Percentiles rank a stretch among this genome's conserved stretches.
These are phyloP conservation scores for Ophiostoma montium DNA, from an alignment of 2,329 filamentous ascomycete genomes.

Conservation along the genomic window DNA sequence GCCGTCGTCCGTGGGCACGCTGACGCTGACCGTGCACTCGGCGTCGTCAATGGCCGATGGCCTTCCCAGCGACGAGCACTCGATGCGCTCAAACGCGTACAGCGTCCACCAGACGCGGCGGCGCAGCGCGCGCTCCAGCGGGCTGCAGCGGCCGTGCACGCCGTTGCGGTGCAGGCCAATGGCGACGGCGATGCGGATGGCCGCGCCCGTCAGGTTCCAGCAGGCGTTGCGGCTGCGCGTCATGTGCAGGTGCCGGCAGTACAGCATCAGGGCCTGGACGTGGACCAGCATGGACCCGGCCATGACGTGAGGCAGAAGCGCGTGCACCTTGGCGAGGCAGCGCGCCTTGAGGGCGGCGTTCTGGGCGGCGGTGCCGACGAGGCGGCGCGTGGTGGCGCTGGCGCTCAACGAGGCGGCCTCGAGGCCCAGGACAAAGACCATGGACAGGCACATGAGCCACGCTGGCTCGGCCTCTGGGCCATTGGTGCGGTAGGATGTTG, in stretches of 20 bases:
- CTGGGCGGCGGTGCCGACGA: slow-evolving; percentile 4
- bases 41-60: slow-evolving; percentile 19
- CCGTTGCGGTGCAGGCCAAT: slow-evolving; percentile 13
- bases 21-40: slow-evolving; percentile 18
- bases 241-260: slow-evolving; percentile 13
- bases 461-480: slow-evolving; percentile 10
- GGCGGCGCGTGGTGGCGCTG: background rate
- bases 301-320: slow-evolving; percentile 10
- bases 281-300: slow-evolving; percentile 11
- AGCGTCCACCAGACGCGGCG: slow-evolving; percentile 21
- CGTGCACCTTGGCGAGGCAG: slow-evolving; percentile 9
- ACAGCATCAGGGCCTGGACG: slow-evolving; percentile 14
- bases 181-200: slow-evolving; percentile 12
- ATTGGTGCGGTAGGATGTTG: no score
- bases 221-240: slow-evolving; percentile 12
- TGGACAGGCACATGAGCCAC: slow-evolving; percentile 13
- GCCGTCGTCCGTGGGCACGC: slow-evolving; percentile 15
- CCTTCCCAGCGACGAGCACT: slow-evolving; percentile 20
- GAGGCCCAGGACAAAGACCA: slow-evolving; percentile 14
- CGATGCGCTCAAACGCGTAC: slow-evolving; percentile 20
- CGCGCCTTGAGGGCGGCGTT: slow-evolving; percentile 5
- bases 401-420: slow-evolving; percentile 7
- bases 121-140: slow-evolving; percentile 19
- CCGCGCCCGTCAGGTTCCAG: slow-evolving; percentile 14
- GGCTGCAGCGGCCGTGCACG: slow-evolving; percentile 13